Percentiles rank a stretch among this genome's conserved stretches.
These are phyloP conservation scores for Capsella rubella DNA, from an alignment of 441 rosid species.

Conservation along the genomic window DNA sequence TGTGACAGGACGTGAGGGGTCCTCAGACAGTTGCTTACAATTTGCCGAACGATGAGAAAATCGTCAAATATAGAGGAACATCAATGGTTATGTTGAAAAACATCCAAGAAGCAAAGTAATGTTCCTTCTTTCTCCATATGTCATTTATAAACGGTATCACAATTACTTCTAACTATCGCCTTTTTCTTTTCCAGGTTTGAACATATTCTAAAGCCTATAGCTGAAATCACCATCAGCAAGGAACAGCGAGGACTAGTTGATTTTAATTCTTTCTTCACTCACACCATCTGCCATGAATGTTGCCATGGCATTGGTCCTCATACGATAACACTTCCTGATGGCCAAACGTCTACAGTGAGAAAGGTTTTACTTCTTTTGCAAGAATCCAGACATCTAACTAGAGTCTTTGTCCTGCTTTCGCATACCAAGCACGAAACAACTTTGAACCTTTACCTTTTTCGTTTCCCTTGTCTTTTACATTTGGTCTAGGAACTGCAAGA, in stretches of 20 bases:
- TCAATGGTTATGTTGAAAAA: slow-evolving; percentile 98
- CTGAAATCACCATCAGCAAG: slow-evolving; percentile 65
- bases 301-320: slow-evolving; percentile 99
- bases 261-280: slow-evolving; percentile 96
- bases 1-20: slow-evolving; percentile 87
- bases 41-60: slow-evolving; percentile 94
- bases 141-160: slow-evolving; percentile 24
- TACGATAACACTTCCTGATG: slow-evolving; percentile 87
- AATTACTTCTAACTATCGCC: slow-evolving; percentile 8
- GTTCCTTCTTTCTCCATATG: slow-evolving; percentile 38
- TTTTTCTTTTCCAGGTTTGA: slow-evolving; percentile 65
- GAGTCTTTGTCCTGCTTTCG: background rate
- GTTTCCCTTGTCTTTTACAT: background rate
- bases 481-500: slow-evolving; percentile 88
- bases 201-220: slow-evolving; percentile 88
- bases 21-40: slow-evolving; percentile 98
- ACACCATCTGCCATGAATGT: slow-evolving; percentile 94
- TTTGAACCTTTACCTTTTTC: slow-evolving; percentile 7
- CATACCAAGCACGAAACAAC: background rate
- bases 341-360: slow-evolving; percentile 86
- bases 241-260: slow-evolving; percentile 85
- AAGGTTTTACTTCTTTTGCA: slow-evolving; percentile 57
- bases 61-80: slow-evolving; percentile 90
- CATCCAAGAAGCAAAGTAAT: slow-evolving; percentile 88
- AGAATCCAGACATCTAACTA: slow-evolving; percentile 10